Evolutionary conservation across 2,329 filamentous ascomycete species (phyloP).

Genomic region (Intubia oerlemansii): DNA sequence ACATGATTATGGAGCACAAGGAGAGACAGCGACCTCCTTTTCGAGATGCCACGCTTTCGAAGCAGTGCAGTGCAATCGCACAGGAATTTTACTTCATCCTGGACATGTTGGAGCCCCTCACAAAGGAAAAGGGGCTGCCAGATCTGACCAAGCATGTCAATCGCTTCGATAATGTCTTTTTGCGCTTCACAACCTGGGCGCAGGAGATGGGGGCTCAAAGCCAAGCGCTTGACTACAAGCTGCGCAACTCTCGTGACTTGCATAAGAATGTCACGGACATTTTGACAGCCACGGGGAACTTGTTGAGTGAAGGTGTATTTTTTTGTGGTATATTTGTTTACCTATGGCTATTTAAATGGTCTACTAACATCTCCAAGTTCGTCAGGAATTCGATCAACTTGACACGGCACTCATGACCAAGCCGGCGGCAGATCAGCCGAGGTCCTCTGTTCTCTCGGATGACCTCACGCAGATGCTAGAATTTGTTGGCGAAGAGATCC

Average conservation of each 20-base stretch:
- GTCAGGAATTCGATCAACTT: no score
- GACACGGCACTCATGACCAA: background rate
- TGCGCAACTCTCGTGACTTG: conserved; percentile 6
- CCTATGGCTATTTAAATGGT: conserved; percentile 2
- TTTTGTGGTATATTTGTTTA: no score
- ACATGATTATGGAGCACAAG: background rate
- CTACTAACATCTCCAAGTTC: background rate
- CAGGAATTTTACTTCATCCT: background rate
- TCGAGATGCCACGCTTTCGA: no score
- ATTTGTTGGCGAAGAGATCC: background rate
- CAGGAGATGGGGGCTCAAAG: conserved; percentile 6
- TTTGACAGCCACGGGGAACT: conserved; percentile 3
- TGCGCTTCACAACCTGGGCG: conserved; percentile 6
- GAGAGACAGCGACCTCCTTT: background rate
- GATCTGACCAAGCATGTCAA: no score
- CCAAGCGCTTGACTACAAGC: conserved; percentile 6
- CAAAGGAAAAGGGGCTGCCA: conserved; percentile 1
- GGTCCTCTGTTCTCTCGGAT: background rate
- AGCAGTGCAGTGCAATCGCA: no score
- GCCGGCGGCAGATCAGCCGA: background rate
- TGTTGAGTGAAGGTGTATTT: conserved; percentile 5
- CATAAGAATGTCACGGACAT: conserved; percentile 4
- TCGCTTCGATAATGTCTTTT: conserved; percentile 4
- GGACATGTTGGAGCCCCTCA: background rate
- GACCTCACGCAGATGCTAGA: background rate